These are phyloP conservation scores for Xanthoconium purpureum DNA, from an alignment of 768 basidiomycete genomes.

Conservation along the genomic window DNA sequence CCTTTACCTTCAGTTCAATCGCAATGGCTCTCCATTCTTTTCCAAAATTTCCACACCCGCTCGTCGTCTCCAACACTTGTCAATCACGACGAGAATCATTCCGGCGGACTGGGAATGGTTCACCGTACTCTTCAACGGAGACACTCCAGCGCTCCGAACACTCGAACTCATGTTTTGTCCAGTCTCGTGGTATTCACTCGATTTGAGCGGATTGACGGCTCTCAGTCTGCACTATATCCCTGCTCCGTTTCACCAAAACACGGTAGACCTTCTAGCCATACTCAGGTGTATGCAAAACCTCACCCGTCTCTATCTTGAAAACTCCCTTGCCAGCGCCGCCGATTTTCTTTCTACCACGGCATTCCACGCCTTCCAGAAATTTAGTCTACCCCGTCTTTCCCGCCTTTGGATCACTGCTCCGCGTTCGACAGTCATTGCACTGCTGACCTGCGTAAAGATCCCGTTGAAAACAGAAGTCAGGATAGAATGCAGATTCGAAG, in stretches of 20 bases:
- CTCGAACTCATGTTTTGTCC: not conserved
- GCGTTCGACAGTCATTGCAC: constrained; percentile 1
- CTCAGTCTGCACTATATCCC: constrained; percentile 32
- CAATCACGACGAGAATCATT: not conserved
- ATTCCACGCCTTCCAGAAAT: not conserved
- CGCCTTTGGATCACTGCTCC: constrained; percentile 6
- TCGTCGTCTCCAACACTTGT: not conserved
- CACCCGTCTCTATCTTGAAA: constrained; percentile 31
- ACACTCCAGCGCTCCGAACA: not conserved
- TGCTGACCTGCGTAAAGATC: constrained; percentile 7
- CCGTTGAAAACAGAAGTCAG: not conserved
- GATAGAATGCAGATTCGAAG: not conserved
- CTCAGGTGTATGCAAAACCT: constrained; percentile 36
- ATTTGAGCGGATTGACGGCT: constrained; percentile 28
- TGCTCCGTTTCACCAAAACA: constrained; percentile 21
- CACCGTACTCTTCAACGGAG: not conserved
- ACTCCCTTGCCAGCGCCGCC: constrained; percentile 22
- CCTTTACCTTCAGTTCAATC: not conserved
- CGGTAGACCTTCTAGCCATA: constrained; percentile 30
- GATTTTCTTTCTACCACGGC: not conserved
- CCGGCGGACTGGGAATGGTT: not conserved
- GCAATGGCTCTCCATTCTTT: too few species aligned
- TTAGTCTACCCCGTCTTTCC: constrained; percentile 4
- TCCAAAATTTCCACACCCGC: not conserved
- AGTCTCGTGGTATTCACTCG: not conserved